These are phyloP conservation scores for Ilex asprella DNA, from an alignment of 257 asterid species.

Conservation along the genomic window DNA sequence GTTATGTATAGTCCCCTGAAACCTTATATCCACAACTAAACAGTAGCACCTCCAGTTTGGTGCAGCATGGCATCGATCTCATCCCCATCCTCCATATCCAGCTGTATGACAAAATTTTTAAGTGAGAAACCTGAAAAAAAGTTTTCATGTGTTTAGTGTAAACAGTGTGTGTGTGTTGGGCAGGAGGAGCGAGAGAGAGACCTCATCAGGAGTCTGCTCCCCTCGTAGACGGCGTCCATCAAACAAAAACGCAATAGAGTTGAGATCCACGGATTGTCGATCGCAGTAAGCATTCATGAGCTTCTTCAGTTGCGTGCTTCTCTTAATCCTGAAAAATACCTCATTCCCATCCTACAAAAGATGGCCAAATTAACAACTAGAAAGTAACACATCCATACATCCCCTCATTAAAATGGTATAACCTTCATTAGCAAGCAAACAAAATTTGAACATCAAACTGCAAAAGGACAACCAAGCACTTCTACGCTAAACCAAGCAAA, in stretches of 20 bases:
- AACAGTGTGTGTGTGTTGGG: not conserved
- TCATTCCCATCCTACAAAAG: not conserved
- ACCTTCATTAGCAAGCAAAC: too few relatives aligned
- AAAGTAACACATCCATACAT: not conserved
- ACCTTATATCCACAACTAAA: not conserved
- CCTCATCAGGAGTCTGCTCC: not conserved
- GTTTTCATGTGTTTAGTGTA: not conserved
- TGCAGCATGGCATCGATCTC: slow-evolving; percentile 41
- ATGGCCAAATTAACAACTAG: not conserved
- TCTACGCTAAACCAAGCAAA: too few relatives aligned
- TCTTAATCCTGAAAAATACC: too few relatives aligned
- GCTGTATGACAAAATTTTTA: slow-evolving; percentile 5
- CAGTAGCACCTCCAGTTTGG: slow-evolving; percentile 23
- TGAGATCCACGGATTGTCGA: not conserved
- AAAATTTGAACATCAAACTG: too few relatives aligned
- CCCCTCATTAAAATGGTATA: too few relatives aligned
- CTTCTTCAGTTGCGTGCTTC: too few relatives aligned
- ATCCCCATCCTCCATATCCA: slow-evolving; percentile 44
- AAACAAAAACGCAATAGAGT: not conserved
- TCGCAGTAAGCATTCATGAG: not conserved
- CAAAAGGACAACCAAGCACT: too few relatives aligned
- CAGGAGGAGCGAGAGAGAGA: not conserved
- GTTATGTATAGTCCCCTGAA: not conserved
- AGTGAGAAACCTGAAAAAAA: not conserved
- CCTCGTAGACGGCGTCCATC: not conserved